Percentiles rank a stretch among this genome's conserved stretches.
These are phyloP conservation scores for Flaveria linearis DNA, from an alignment of 129 eudicot species.

Conservation along the genomic window DNA sequence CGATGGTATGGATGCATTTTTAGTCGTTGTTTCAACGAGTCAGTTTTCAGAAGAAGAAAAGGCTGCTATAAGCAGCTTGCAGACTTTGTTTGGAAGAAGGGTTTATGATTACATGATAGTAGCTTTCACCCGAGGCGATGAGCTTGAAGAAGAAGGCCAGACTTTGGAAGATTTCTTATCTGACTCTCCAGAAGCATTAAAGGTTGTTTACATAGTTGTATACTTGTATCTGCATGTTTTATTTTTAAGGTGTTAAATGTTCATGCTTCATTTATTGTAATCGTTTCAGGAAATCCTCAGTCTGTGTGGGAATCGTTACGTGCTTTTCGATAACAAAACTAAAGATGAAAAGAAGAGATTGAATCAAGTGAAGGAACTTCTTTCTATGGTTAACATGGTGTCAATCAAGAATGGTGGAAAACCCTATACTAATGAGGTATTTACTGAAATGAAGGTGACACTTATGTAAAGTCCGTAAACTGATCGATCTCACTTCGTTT, in stretches of 20 bases:
- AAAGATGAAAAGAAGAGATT: constrained; percentile 35
- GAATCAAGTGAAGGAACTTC: constrained; percentile 51
- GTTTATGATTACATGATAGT: constrained; percentile 68
- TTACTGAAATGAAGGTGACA: constrained; percentile 32
- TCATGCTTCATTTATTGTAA: background rate
- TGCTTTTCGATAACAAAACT: constrained; percentile 69
- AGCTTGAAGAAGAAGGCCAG: constrained; percentile 52
- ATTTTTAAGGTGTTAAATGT: background rate
- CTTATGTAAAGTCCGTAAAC: too few species aligned
- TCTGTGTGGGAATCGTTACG: constrained; percentile 52
- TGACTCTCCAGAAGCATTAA: constrained; percentile 41
- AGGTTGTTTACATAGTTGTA: constrained; percentile 31
- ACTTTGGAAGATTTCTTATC: constrained; percentile 55
- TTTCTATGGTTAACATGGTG: constrained; percentile 47
- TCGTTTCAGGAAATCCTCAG: constrained; percentile 46
- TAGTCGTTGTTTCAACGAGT: constrained; percentile 56
- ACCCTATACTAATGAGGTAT: constrained; percentile 58
- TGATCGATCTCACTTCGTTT: too few species aligned
- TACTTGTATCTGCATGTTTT: background rate
- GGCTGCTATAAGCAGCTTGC: constrained; percentile 50
- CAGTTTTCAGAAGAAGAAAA: constrained; percentile 66
- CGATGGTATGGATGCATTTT: constrained; percentile 75
- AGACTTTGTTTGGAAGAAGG: constrained; percentile 59
- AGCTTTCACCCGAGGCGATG: constrained; percentile 83
- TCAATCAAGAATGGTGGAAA: constrained; percentile 46